Evolutionary conservation across 768 basidiomycete genomes (phyloP).

Genomic region (Termitomyces sp.): DNA sequence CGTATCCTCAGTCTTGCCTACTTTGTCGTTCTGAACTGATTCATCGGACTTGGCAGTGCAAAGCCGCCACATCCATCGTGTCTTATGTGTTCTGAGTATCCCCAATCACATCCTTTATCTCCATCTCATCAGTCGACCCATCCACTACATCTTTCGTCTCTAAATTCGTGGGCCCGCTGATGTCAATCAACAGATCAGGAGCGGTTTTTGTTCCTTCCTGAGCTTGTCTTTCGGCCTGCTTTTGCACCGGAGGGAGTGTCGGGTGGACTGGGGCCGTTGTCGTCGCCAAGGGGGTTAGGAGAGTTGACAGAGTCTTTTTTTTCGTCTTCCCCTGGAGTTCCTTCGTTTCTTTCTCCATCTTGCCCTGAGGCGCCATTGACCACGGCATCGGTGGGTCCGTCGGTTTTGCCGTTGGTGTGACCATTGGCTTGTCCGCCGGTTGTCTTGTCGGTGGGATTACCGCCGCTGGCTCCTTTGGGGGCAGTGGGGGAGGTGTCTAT

Average conservation of each 20-base stretch:
- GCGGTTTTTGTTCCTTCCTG: neutral
- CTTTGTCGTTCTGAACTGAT: neutral
- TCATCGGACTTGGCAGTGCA: neutral
- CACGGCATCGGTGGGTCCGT: neutral
- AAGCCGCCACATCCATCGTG: neutral
- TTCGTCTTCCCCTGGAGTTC: neutral
- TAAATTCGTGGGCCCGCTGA: neutral
- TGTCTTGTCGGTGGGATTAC: neutral
- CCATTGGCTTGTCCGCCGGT: neutral
- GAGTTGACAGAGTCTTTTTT: neutral
- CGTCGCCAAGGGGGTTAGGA: neutral
- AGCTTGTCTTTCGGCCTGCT: neutral
- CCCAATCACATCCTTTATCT: neutral
- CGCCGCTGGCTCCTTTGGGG: neutral
- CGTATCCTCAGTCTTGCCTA: neutral
- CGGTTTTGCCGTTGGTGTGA: neutral
- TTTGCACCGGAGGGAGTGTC: neutral
- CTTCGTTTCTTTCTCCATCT: neutral
- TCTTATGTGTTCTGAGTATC: neutral
- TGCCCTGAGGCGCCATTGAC: neutral
- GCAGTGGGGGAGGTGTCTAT: neutral
- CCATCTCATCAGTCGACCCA: neutral
- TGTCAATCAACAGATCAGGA: conserved; percentile 4
- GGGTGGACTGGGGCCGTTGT: neutral
- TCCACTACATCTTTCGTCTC: neutral